Evolutionary conservation across 306 rosid genomes (phyloP).

Genomic region (Pueraria montana): DNA sequence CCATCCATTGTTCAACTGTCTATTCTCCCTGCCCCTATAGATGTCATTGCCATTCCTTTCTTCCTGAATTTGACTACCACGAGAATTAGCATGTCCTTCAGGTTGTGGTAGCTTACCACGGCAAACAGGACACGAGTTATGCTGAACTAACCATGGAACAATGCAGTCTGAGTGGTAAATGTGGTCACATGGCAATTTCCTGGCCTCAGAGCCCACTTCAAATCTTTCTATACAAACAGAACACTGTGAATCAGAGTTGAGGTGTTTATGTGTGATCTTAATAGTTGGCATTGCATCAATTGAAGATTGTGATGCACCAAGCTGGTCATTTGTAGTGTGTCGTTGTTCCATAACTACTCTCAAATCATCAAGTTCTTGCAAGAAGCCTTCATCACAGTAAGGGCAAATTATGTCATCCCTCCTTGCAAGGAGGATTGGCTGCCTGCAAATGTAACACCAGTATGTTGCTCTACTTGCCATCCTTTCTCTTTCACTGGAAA

Average conservation of each 20-base stretch:
- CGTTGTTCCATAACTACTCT: constrained; percentile 50
- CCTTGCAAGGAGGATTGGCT: constrained; percentile 44
- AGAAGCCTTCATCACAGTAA: constrained; percentile 62
- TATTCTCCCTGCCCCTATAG: constrained; percentile 42
- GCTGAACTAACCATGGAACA: constrained; percentile 75
- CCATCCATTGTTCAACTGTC: constrained; percentile 57
- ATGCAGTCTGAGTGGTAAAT: constrained; percentile 80
- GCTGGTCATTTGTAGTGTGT: constrained; percentile 52
- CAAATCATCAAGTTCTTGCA: constrained; percentile 57
- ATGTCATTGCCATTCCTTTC: constrained; percentile 43
- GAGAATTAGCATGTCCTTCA: constrained; percentile 40
- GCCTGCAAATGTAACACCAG: constrained; percentile 71
- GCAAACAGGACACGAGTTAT: constrained; percentile 84
- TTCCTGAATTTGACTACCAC: constrained; percentile 38
- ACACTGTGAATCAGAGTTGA: constrained; percentile 65
- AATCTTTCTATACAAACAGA: constrained; percentile 76
- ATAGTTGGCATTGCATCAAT: constrained; percentile 76
- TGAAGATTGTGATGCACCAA: constrained; percentile 64
- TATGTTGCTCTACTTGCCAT: constrained; percentile 66
- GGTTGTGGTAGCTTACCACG: constrained; percentile 73
- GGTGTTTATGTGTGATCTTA: constrained; percentile 62
- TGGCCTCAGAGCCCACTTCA: constrained; percentile 70
- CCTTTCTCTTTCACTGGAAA: constrained; percentile 20
- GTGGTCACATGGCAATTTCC: constrained; percentile 78
- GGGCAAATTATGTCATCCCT: constrained; percentile 63